phyloP scores from a whole-genome alignment of 306 rosid genomes.

The Dryas drummondii region DNA sequence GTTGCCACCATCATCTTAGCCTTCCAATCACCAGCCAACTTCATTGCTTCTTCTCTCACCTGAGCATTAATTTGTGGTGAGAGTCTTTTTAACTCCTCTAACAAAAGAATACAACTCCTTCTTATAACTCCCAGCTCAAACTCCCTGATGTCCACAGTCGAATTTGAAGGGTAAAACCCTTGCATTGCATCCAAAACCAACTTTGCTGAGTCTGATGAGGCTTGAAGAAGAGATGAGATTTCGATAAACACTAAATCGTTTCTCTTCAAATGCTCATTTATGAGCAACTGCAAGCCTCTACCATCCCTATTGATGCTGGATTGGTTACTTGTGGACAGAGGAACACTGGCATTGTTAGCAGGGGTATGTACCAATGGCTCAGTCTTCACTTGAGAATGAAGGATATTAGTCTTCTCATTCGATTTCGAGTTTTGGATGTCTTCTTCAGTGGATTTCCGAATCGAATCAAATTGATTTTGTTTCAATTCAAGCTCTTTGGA shows the following conservation, averaged over 20 bases:
- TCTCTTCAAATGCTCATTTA: constrained; percentile 32
- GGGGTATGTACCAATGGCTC: constrained; percentile 16
- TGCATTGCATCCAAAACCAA: constrained; percentile 47
- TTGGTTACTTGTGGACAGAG: constrained; percentile 2
- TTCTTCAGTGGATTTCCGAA: constrained; percentile 15
- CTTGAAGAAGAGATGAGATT: constrained; percentile 29
- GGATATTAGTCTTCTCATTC: constrained; percentile 14
- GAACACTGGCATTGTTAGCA: constrained; percentile 4
- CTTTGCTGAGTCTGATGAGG: constrained; percentile 35
- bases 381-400: constrained; percentile 21
- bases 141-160: constrained; percentile 8
- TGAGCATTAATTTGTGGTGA: constrained; percentile 31
- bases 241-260: constrained; percentile 25
- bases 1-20: constrained; percentile 20
- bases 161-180: constrained; percentile 36
- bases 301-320: constrained; percentile 22
- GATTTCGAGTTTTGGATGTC: background rate
- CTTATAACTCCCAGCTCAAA: constrained; percentile 26
- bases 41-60: constrained; percentile 38
- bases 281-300: constrained; percentile 26
- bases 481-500: constrained; percentile 27
- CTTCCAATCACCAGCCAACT: constrained; percentile 45
- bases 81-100: constrained; percentile 31
- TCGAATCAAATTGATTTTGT: constrained; percentile 20
- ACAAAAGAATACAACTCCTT: constrained; percentile 41